Evolutionary conservation across 1,284 basidiomycete species (phyloP).

Genomic region (Chalciporus sp.): DNA sequence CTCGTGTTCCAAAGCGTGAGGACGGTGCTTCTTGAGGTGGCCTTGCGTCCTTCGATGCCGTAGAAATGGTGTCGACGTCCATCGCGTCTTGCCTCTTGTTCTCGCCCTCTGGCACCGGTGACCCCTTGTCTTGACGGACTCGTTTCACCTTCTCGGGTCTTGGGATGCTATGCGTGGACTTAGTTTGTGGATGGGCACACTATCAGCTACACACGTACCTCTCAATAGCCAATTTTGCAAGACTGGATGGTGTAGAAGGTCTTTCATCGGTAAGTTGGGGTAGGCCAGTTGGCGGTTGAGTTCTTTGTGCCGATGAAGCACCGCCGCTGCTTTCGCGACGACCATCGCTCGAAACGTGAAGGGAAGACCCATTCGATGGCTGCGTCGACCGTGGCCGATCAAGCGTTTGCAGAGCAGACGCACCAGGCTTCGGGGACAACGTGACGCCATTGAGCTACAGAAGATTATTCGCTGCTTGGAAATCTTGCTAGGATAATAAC

Average conservation of each 20-base stretch:
- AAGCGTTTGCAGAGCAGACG: slow-evolving; percentile 26
- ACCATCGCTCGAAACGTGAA: slow-evolving; percentile 23
- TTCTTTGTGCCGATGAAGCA: slow-evolving; percentile 60
- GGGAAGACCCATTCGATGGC: slow-evolving; percentile 40
- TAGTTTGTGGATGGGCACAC: slow-evolving; percentile 1
- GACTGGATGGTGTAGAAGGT: slow-evolving; percentile 32
- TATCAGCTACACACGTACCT: slow-evolving; percentile 48
- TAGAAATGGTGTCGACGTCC: slow-evolving; percentile 39
- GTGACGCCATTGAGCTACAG: slow-evolving; percentile 38
- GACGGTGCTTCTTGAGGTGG: slow-evolving; percentile 15
- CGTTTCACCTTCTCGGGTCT: slow-evolving; percentile 77
- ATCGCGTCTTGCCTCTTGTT: slow-evolving; percentile 37
- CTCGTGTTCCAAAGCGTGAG: slow-evolving; percentile 31
- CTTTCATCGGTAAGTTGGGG: slow-evolving; percentile 22
- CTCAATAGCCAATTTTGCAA: slow-evolving; percentile 63
- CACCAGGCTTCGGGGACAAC: slow-evolving; percentile 39
- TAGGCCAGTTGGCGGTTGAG: slow-evolving; percentile 43
- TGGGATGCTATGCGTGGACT: slow-evolving; percentile 53
- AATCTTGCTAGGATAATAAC: slow-evolving; percentile 19
- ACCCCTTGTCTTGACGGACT: slow-evolving; percentile 56
- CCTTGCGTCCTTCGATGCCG: slow-evolving; percentile 28
- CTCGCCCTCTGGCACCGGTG: slow-evolving; percentile 42
- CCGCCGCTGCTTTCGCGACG: slow-evolving; percentile 30
- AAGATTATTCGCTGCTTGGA: slow-evolving; percentile 10
- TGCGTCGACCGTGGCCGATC: slow-evolving; percentile 46